Evolutionary conservation across 192 early-diverging fungal genomes (phyloP).

Genomic region (Chytriomyces hyalinus): DNA sequence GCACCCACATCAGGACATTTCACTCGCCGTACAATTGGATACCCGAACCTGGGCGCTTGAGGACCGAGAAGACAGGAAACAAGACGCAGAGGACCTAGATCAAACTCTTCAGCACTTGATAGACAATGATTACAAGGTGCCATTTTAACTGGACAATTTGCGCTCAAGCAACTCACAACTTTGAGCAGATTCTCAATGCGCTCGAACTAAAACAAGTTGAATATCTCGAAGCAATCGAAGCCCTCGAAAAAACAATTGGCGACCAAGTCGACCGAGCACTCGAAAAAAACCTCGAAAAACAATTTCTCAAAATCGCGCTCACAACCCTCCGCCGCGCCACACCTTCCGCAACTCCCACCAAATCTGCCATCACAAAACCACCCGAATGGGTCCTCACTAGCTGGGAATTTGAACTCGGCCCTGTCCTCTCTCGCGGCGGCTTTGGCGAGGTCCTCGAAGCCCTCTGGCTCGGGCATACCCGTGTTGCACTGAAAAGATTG

Average conservation of each 20-base stretch:
- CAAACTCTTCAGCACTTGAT: constrained; percentile 36
- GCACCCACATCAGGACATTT: background rate
- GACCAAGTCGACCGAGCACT: constrained; percentile 25
- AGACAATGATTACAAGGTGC: constrained; percentile 44
- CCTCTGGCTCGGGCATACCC: constrained; percentile 42
- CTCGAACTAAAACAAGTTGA: constrained; percentile 35
- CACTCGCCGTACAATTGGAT: constrained; percentile 24
- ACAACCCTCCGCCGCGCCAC: constrained; percentile 27
- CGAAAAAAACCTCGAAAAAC: constrained; percentile 32
- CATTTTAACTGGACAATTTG: background rate
- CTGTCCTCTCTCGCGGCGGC: constrained; percentile 37
- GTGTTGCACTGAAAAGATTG: constrained; percentile 43
- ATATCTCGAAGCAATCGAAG: constrained; percentile 41
- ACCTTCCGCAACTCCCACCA: background rate
- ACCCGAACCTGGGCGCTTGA: constrained; percentile 30
- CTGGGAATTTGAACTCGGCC: constrained; percentile 45
- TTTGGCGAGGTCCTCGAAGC: constrained; percentile 45
- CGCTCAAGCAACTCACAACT: too few relatives aligned
- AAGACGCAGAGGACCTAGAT: constrained; percentile 37
- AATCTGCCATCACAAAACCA: background rate
- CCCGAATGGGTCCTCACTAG: constrained; percentile 41
- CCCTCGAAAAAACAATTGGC: constrained; percentile 36
- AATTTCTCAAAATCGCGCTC: constrained; percentile 39
- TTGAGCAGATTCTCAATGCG: constrained; percentile 24
- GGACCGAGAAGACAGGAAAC: constrained; percentile 34